phyloP scores from a whole-genome alignment of 768 basidiomycete genomes.

The Boletus reticulatus region DNA sequence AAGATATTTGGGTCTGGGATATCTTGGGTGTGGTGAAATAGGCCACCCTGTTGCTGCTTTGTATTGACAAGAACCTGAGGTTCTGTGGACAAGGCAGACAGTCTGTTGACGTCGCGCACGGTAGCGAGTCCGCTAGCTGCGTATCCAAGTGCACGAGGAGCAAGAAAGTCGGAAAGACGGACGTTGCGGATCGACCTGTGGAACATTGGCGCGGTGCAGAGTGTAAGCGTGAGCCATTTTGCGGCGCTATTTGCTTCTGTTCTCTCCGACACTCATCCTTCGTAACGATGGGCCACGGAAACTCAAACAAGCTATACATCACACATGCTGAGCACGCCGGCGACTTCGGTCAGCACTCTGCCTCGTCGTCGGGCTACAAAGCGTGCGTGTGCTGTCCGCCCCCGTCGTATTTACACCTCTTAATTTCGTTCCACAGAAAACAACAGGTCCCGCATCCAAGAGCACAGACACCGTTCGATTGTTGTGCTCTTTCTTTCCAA shows the following conservation, averaged over 20 bases:
- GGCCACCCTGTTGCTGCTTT: slow-evolving; percentile 1
- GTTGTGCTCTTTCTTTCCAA: slow-evolving; percentile 88
- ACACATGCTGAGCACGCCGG: slow-evolving; percentile 88
- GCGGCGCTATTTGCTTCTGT: slow-evolving; percentile 3
- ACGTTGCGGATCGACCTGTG: slow-evolving; percentile 22
- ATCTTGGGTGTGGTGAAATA: slow-evolving; percentile 5
- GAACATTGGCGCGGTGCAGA: slow-evolving; percentile 20
- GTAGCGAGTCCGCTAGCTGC: slow-evolving; percentile 16
- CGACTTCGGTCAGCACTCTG: slow-evolving; percentile 75
- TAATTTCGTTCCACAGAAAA: slow-evolving; percentile 45
- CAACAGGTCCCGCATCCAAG: slow-evolving; percentile 63
- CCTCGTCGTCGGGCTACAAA: slow-evolving; percentile 74
- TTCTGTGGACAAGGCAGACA: background rate
- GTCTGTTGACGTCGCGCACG: slow-evolving; percentile 4
- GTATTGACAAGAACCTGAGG: slow-evolving; percentile 1
- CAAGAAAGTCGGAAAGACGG: slow-evolving; percentile 43
- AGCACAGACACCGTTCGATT: slow-evolving; percentile 80
- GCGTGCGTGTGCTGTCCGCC: slow-evolving; percentile 42
- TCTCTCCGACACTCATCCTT: background rate
- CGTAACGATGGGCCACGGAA: slow-evolving; percentile 74
- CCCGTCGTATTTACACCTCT: slow-evolving; percentile 2
- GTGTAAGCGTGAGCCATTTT: background rate
- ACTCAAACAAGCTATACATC: slow-evolving; percentile 82
- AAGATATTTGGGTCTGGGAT: slow-evolving; percentile 32
- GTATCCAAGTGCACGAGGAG: slow-evolving; percentile 32